Base-by-base conservation (phyloP, 1,284 basidiomycete species). In the Ganoderma resinaceum region DNA sequence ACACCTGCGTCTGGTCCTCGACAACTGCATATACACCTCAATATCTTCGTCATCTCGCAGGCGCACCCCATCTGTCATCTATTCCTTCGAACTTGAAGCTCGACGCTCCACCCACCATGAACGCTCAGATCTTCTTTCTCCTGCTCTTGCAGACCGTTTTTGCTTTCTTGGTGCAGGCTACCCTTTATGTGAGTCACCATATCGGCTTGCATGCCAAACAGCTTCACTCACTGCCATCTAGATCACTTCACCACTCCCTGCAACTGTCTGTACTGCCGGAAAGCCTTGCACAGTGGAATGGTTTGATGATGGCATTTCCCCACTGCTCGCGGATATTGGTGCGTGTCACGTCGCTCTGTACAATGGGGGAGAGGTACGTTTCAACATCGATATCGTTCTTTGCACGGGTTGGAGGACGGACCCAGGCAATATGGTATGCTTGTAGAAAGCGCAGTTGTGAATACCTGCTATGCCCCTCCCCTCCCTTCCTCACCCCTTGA, bases 221-320 rank as follows among this genome's bases (percentile, higher is more conserved):
- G 18, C 6, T 18, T 20, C n/a, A 31, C 31, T 33, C n/a, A 26
- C 35, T 11, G 52, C 29, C 8, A 16, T 16, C 23, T 31, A 92
- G 90, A 82, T 91, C 55, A 81, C 84, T 42, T 69, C 81, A 61
- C 91, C 91, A 20, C 66, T 76, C 6, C 63, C 75, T 57, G 73
- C 79, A 43, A 81, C 84, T 4, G 78, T 78, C 5, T 91, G 88
- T 74, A 78, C 78, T 55, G 90, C 79, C 35, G 88, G 87, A 14
- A 76, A 87, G 70, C 67, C 83, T 16, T 91, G 88, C 77, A 78
- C 76, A 0, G 83, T 92, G 1, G 67, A 82, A 62, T 92, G 90
- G 90, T 65, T 87, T 0, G 91, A 92, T 62, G 81, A 92, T 67
- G 91, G 91, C 18, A 60, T 70, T n/a, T 62, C 67, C 1, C 91